Evolutionary conservation across 768 basidiomycete genomes (phyloP).

Genomic region (Boletus subcaerulescens): DNA sequence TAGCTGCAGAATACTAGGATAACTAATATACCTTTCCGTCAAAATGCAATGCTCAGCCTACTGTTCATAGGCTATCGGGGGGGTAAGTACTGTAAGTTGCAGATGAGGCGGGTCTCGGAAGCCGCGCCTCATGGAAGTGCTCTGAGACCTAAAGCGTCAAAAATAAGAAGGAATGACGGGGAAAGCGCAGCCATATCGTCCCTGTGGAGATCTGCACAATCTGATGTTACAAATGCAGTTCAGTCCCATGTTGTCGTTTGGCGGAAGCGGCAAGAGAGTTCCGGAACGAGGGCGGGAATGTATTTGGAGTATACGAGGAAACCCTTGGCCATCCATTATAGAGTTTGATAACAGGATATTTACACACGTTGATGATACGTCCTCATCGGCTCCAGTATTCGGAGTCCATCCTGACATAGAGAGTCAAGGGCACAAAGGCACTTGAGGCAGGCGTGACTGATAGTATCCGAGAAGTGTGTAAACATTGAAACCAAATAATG

Average conservation of each 20-base stretch:
- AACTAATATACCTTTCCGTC: neutral
- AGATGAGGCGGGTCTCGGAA: neutral
- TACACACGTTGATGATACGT: slow-evolving; percentile 15
- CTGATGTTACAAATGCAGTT: neutral
- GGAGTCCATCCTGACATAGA: slow-evolving; percentile 11
- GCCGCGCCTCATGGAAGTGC: slow-evolving; percentile 4
- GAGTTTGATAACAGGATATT: slow-evolving; percentile 17
- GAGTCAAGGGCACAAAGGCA: slow-evolving; percentile 6
- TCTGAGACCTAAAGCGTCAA: slow-evolving; percentile 4
- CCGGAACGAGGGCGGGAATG: slow-evolving; percentile 9
- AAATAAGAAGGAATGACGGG: neutral
- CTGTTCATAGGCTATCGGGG: too few relatives aligned
- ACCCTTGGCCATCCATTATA: slow-evolving; percentile 3
- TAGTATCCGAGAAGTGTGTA: slow-evolving; percentile 1
- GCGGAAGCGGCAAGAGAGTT: too few relatives aligned
- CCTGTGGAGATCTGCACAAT: slow-evolving; percentile 10
- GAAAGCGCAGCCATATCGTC: neutral
- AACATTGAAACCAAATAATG: slow-evolving; percentile 5
- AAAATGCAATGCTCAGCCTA: neutral
- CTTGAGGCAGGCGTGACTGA: neutral
- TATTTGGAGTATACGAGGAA: slow-evolving; percentile 3
- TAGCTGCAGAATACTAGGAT: neutral
- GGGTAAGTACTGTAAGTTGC: neutral
- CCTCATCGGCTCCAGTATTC: slow-evolving; percentile 12
- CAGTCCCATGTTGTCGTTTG: too few relatives aligned